Conservation (phyloP, 2,329 filamentous ascomycete genomes). For the Ophiostoma sp. region DNA sequence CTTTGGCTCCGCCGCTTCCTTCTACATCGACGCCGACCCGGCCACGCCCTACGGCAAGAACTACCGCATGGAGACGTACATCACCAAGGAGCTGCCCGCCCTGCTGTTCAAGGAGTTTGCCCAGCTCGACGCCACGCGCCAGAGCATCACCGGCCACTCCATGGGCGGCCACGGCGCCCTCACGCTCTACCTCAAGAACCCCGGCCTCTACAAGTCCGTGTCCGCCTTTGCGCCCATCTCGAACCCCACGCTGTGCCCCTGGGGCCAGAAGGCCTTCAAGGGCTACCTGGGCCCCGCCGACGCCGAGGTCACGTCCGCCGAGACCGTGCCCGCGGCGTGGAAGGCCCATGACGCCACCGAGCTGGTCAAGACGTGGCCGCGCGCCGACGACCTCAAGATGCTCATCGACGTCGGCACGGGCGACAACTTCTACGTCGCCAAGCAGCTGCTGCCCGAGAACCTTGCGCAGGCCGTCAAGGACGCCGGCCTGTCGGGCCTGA, state of each 20-base stretch:
- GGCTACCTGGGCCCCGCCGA: conserved; percentile 77
- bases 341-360: conserved; percentile 88
- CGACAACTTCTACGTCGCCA: conserved; percentile 95
- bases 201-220: conserved; percentile 80
- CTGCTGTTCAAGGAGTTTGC: conserved; percentile 68
- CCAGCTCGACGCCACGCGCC: conserved; percentile 60
- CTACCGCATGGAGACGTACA: conserved; percentile 94
- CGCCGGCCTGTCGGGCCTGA: conserved; percentile 65
- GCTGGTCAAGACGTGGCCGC: conserved; percentile 66
- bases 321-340: conserved; percentile 60
- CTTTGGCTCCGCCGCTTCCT: conserved; percentile 86
- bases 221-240: conserved; percentile 86
- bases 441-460: conserved; percentile 90
- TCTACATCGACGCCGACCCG: conserved; percentile 89
- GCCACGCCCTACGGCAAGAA: conserved; percentile 65
- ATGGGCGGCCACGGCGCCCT: conserved; percentile 97
- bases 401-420: conserved; percentile 90
- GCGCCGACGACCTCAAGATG: conserved; percentile 58
- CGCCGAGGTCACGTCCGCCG: conserved; percentile 22
- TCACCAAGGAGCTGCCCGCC: conserved; percentile 79
- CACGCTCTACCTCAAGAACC: conserved; percentile 86
- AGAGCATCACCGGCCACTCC: conserved; percentile 87
- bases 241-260: conserved; percentile 80
- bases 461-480: conserved; percentile 74
- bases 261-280: conserved; percentile 91